Evolutionary conservation across 1,284 basidiomycete genomes (phyloP), one percentile per base, ranked within the genome.

Genomic region (Psilocybe mexicana): DNA sequence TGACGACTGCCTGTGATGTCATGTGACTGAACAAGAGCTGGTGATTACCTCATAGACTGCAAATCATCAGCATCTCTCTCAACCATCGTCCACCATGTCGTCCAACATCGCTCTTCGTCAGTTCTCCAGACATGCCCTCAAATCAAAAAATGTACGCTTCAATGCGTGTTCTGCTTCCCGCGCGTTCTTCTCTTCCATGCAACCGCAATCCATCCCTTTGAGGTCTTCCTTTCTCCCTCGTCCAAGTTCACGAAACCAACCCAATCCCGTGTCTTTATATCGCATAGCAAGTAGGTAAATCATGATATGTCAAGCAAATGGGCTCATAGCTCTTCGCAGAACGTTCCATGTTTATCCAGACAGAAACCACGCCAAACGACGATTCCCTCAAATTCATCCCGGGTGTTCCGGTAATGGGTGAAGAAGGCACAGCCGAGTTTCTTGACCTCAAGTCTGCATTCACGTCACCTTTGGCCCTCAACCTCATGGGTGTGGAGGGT

Each of bases 321-420:
- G 10, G 6, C 47, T 54, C 36, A 49, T 46, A 44, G 55, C 6
- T 40, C 47, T 54, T 25, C 33, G 38, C 69, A 94, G 93, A 79
- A 48, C 88, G 94, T 25, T 90, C 90, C 40, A 95, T 97, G 93
- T 97, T 97, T 77, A 96, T 96, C 62, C 94, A 97, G 75, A 99
- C 96, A 5, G 96, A 98, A 76, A 87, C 89, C 3, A 99, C 96
- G 0, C 96, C 96, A 1, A 99, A 99, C 73, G 93, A 96, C 46
- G 95, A 98, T 71, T 97, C 96, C 6, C 84, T 99, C 61, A 99
- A 99, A 75, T 99, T 99, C 76, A 94, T 99, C 55, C 97, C 96
- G 0, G 96, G 96, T 0, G 84, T 90, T 11, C 74, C 86, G 42
- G 95, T 99, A 36, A 94, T 97, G 88, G 84, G 85, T 45, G 84